phyloP scores from a whole-genome alignment of 2,329 filamentous ascomycete genomes.

The Bipolaris cookei region DNA sequence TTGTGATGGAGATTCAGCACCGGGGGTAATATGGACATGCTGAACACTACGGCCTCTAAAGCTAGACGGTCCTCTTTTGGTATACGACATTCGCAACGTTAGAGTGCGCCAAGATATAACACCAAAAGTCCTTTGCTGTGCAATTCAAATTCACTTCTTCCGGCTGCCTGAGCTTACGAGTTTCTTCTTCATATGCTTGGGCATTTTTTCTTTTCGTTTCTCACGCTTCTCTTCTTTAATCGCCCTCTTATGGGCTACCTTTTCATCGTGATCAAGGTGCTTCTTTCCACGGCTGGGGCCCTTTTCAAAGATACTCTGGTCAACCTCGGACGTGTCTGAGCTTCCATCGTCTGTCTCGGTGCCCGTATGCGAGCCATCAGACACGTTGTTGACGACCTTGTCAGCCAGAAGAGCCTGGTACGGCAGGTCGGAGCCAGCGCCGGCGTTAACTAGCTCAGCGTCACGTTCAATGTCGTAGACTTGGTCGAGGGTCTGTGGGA shows the following conservation, averaged over 20 bases:
- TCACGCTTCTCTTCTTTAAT: slow-evolving; percentile 96
- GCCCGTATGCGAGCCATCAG: slow-evolving; percentile 52
- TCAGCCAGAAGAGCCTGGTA: slow-evolving; percentile 85
- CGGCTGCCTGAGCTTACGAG: slow-evolving; percentile 69
- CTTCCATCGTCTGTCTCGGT: slow-evolving; percentile 27
- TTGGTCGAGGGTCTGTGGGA: slow-evolving; percentile 92
- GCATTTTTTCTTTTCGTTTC: slow-evolving; percentile 92
- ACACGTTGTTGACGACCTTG: slow-evolving; percentile 56
- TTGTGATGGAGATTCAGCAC: slow-evolving; percentile 55
- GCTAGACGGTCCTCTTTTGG: background rate
- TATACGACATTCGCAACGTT: background rate
- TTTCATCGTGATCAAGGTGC: slow-evolving; percentile 90
- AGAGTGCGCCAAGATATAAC: background rate
- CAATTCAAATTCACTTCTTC: slow-evolving; percentile 60
- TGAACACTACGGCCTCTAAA: background rate
- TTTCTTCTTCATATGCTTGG: slow-evolving; percentile 94
- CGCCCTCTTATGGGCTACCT: slow-evolving; percentile 84
- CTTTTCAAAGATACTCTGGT: slow-evolving; percentile 45
- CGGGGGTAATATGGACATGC: background rate
- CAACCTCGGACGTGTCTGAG: slow-evolving; percentile 34
- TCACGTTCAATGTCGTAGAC: slow-evolving; percentile 97
- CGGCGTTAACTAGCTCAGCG: slow-evolving; percentile 74
- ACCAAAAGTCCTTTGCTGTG: background rate
- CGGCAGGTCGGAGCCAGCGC: slow-evolving; percentile 76
- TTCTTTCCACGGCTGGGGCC: slow-evolving; percentile 50